Base-by-base conservation (phyloP, 345 rosid genomes). In the Eutrema heterophyllum region DNA sequence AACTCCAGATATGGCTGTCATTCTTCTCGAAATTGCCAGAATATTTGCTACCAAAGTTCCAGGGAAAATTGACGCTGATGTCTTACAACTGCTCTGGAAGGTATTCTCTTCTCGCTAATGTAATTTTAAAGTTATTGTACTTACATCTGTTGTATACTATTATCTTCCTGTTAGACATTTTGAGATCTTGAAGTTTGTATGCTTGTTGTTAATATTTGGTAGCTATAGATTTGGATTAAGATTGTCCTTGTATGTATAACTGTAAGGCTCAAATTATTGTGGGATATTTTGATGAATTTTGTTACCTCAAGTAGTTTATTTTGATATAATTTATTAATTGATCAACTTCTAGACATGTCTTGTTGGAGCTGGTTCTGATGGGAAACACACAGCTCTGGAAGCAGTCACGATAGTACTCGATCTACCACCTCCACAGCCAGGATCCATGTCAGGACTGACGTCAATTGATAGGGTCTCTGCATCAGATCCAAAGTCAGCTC, bases 11-110 rank as follows among this genome's bases (percentile, higher is more conserved):
- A 96, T 96, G 99, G 99, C 98, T 78, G 97, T 96, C 64, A 96
- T 97, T 64, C 89, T 96, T 72, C 98, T 96, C 62, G 98, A 92
- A 90, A 91, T 96, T 80, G 99, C 99, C 49, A 87, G 99, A 82
- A 92, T 96, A 63, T 96, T 96, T 74, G 98, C 99, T 54, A 92
- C 99, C 24, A 96, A 96, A 84, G 99, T 96, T 80, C 99, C 99
- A 0, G 99, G 98, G 74, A 96, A 96, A 84, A 96, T 95, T 15
- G 99, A 95, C 26, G 98, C 99, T 75, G 99, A 95, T 80, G 99
- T 95, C 75, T 84, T 95, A 67, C 99, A 95, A 68, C 78, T 95
- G 32, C 88, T 92, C 45, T 95, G 99, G 99, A 95, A 95, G 84
- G 99, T 95, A 80, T 36, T 84, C 72, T 61, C 65, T 74, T 60